A percentile compares a stretch with the other conserved stretches of the same genome.
These are phyloP conservation scores for Atkinsonella texensis DNA, from an alignment of 2,329 filamentous ascomycete genomes.

Conservation along the genomic window DNA sequence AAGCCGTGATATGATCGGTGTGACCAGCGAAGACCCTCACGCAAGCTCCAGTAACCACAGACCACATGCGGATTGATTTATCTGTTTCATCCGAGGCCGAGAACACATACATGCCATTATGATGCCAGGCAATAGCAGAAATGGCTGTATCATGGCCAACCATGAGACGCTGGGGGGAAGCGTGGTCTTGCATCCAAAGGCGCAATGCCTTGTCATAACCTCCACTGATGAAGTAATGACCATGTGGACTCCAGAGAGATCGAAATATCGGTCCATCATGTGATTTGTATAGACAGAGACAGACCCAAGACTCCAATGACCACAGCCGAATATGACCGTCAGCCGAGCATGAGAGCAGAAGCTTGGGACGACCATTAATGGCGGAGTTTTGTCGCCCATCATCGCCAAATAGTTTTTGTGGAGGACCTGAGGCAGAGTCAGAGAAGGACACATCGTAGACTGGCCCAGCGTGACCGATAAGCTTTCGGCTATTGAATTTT, in stretches of 20 bases:
- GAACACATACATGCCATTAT: conserved; percentile 87
- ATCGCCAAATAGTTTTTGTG: conserved; percentile 36
- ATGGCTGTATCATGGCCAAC: conserved; percentile 89
- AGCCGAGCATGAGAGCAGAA: conserved; percentile 75
- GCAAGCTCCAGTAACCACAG: conserved; percentile 73
- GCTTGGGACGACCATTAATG: conserved; percentile 49
- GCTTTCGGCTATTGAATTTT: conserved; percentile 52
- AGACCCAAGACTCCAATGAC: conserved; percentile 87
- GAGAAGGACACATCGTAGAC: conserved; percentile 88
- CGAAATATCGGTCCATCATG: conserved; percentile 86
- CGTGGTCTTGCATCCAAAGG: conserved; percentile 86
- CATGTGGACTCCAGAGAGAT: conserved; percentile 79
- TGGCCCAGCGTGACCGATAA: conserved; percentile 83
- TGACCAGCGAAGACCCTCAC: conserved; percentile 91
- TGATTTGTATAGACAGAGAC: conserved; percentile 84
- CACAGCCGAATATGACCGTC: conserved; percentile 85
- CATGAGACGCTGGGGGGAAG: conserved; percentile 75
- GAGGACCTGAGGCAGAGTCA: conserved; percentile 47
- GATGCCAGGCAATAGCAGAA: conserved; percentile 87
- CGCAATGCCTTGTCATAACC: conserved; percentile 85
- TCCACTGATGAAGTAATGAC: conserved; percentile 85
- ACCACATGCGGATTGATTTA: conserved; percentile 96
- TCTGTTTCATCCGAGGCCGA: conserved; percentile 77
- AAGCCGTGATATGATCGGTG: conserved; percentile 70
- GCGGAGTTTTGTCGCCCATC: conserved; percentile 28